Percentiles rank a stretch among this genome's conserved stretches.
phyloP scores from a whole-genome alignment of 345 rosid species.

The Bretschneidera sinensis region DNA sequence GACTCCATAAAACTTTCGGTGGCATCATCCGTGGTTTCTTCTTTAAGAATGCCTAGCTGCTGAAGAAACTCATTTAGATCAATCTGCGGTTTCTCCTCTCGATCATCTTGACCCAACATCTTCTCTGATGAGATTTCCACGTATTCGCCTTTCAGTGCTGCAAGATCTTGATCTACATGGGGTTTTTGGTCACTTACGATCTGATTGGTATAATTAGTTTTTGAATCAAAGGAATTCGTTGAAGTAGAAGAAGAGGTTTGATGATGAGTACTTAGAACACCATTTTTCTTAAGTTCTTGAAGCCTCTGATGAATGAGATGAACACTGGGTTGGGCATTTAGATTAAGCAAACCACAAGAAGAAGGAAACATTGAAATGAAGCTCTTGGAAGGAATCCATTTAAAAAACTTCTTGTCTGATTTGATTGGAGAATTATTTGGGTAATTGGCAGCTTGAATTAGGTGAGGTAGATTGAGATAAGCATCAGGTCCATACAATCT shows the following conservation, averaged over 20 bases:
- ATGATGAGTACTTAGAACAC: slow-evolving; percentile 26
- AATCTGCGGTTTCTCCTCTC: slow-evolving; percentile 68
- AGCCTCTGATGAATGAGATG: slow-evolving; percentile 85
- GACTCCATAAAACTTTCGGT: slow-evolving; percentile 17
- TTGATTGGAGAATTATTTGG: slow-evolving; percentile 17
- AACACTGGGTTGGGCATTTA: slow-evolving; percentile 85
- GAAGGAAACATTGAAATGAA: slow-evolving; percentile 90
- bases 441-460: slow-evolving; percentile 27
- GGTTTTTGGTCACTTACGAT: slow-evolving; percentile 17
- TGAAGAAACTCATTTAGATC: slow-evolving; percentile 91
- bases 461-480: slow-evolving; percentile 86
- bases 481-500: slow-evolving; percentile 81
- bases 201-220: slow-evolving; percentile 24
- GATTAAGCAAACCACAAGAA: slow-evolving; percentile 66
- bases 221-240: slow-evolving; percentile 39
- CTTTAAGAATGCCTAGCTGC: slow-evolving; percentile 73
- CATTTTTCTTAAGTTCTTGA: slow-evolving; percentile 66
- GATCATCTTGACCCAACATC: slow-evolving; percentile 11
- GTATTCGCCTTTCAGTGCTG: slow-evolving; percentile 28
- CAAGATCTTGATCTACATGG: slow-evolving; percentile 4
- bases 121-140: slow-evolving; percentile 28
- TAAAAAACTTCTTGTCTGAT: slow-evolving; percentile 37
- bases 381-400: slow-evolving; percentile 83
- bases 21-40: slow-evolving; percentile 25
- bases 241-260: slow-evolving; percentile 38